Evolutionary conservation across 345 rosid species (phyloP), one percentile per base, ranked within the genome.

Genomic region (Dimocarpus longan): DNA sequence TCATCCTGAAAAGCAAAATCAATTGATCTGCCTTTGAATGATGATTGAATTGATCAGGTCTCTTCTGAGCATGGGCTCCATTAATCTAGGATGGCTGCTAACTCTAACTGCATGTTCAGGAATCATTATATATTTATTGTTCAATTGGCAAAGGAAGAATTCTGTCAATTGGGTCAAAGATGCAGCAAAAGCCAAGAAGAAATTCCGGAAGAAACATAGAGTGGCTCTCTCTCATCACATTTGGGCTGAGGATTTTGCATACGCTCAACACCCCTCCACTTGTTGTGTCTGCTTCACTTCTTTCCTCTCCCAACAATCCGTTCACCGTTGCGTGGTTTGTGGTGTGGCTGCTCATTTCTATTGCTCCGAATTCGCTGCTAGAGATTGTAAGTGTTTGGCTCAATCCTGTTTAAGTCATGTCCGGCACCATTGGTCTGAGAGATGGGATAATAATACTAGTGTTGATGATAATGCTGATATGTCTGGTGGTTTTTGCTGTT

Each of bases 361-460:
- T 80, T 90, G 93, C 76, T 90, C 93, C n/a, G 85, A 76, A 77
- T 82, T 83, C n/a, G 92, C 93, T 3, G 81, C 91, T 0, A 89
- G 83, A 73, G 92, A 89, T 59, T 90, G 93, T 74, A 90, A 88
- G 80, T 90, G 93, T 73, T 88, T 87, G 64, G 91, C 91, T 24
- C 93, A 90, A 82, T 85, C 90, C 5, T 90, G 88, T 48, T 86
- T 81, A 77, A 85, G 80, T 78, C 86, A 83, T 74, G 89, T 90
- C 46, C 80, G 80, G 32, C 93, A 90, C 77, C 93, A 90, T 81
- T 90, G 93, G 93, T 86, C 92, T 0, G 93, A 90, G 80, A 78
- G 90, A 67, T 90, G 93, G 93, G 88, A 86, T 82, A 86, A 87
- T 32, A 32, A 32, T 32, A 32, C 37, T 32, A 32, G 37, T 73